These are phyloP conservation scores for Hemileccinum rubropunctum DNA, from an alignment of 768 basidiomycete genomes.

Conservation along the genomic window DNA sequence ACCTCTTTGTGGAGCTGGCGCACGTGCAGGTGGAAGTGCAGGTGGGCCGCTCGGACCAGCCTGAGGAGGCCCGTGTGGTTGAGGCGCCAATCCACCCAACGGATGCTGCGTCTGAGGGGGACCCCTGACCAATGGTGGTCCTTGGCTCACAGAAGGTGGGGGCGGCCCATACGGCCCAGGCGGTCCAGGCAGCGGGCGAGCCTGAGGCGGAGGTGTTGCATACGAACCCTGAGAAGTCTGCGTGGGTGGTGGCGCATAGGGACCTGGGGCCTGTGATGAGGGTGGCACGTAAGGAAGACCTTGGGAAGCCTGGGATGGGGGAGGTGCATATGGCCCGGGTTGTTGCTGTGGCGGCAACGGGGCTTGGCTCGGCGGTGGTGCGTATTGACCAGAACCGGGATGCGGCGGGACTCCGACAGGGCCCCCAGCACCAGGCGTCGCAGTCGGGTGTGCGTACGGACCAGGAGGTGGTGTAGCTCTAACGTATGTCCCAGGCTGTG, in stretches of 20 bases:
- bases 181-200: slow-evolving; percentile 13
- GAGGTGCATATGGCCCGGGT: slow-evolving; percentile 24
- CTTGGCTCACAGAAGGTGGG: slow-evolving; percentile 20
- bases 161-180: slow-evolving; percentile 30
- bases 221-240: slow-evolving; percentile 27
- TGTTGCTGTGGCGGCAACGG: slow-evolving; percentile 17
- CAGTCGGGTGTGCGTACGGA: slow-evolving; percentile 39
- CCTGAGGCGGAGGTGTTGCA: slow-evolving; percentile 16
- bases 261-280: slow-evolving; percentile 17
- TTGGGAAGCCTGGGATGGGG: slow-evolving; percentile 24
- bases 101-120: slow-evolving; percentile 31
- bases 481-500: slow-evolving; percentile 35
- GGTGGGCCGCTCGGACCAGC: slow-evolving; percentile 25
- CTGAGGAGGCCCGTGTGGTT: slow-evolving; percentile 30
- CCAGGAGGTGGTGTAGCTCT: slow-evolving; percentile 37
- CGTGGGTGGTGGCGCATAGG: slow-evolving; percentile 14
- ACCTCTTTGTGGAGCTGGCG: slow-evolving; percentile 34
- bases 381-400: slow-evolving; percentile 28
- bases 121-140: slow-evolving; percentile 29
- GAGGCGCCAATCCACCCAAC: slow-evolving; percentile 22
- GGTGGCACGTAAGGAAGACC: slow-evolving; percentile 32
- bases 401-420: slow-evolving; percentile 28
- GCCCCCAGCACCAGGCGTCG: slow-evolving; percentile 36
- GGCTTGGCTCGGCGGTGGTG: slow-evolving; percentile 17
- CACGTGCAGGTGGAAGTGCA: slow-evolving; percentile 26